Conservation (phyloP, 495 filamentous ascomycete species). For the Penicillium salamii region DNA sequence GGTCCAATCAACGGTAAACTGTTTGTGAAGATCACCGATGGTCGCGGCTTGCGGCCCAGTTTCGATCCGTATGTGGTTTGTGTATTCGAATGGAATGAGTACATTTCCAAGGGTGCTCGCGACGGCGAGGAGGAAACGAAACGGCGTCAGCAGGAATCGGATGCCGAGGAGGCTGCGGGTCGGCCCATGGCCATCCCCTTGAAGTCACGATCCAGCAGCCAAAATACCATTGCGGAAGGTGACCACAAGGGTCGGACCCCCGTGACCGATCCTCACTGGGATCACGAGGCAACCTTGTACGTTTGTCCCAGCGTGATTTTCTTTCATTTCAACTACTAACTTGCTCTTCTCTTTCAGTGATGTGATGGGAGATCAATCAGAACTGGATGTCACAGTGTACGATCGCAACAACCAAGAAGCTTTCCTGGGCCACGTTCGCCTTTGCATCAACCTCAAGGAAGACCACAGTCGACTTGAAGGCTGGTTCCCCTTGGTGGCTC, state of each 20-base stretch:
- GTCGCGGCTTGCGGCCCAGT: slow-evolving; percentile 74
- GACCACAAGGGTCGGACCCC: slow-evolving; percentile 64
- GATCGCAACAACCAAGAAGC: slow-evolving; percentile 82
- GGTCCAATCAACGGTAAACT: slow-evolving; percentile 85
- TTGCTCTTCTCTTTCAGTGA: slow-evolving; percentile 58
- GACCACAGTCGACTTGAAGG: slow-evolving; percentile 70
- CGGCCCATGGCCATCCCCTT: slow-evolving; percentile 93
- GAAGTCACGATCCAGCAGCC: slow-evolving; percentile 91
- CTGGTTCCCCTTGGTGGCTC: slow-evolving; percentile 78
- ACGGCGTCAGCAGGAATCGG: slow-evolving; percentile 51
- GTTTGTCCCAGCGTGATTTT: slow-evolving; percentile 32
- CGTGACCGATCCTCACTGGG: slow-evolving; percentile 89
- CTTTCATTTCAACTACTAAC: slow-evolving; percentile 5
- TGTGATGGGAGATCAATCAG: slow-evolving; percentile 87
- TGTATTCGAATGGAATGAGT: slow-evolving; percentile 94
- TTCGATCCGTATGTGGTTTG: slow-evolving; percentile 92
- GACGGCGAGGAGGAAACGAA: slow-evolving; percentile 53
- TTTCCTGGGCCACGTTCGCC: slow-evolving; percentile 86
- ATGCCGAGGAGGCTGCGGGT: slow-evolving; percentile 59
- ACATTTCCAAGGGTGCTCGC: slow-evolving; percentile 83
- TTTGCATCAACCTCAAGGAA: slow-evolving; percentile 64
- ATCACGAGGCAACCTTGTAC: slow-evolving; percentile 93
- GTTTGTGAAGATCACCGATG: slow-evolving; percentile 82
- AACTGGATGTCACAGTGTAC: slow-evolving; percentile 92
- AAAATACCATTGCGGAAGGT: slow-evolving; percentile 74